A percentile compares a stretch with the other conserved stretches of the same genome.
Conservation (phyloP, 129 eudicot species). For the Ambrosia artemisiifolia region DNA sequence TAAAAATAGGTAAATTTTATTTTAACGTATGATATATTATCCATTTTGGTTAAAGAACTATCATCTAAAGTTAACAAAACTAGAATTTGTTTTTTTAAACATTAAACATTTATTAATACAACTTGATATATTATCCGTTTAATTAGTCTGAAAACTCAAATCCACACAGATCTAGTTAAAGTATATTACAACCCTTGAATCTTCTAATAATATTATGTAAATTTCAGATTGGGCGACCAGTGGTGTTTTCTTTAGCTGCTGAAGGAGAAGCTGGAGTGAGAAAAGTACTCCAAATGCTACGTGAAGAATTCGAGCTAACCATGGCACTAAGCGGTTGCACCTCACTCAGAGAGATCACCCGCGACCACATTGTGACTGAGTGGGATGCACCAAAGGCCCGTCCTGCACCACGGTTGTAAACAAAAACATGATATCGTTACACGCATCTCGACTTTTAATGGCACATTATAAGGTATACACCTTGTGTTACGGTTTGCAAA, state of each 20-base stretch:
- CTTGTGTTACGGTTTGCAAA: conserved; percentile 26
- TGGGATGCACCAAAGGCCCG: conserved; percentile 73
- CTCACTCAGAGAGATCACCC: conserved; percentile 67
- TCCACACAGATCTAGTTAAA: neutral
- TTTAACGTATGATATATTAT: too few relatives aligned
- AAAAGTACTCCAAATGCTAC: conserved; percentile 84
- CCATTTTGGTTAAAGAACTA: too few relatives aligned
- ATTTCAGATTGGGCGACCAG: conserved; percentile 77
- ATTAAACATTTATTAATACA: too few relatives aligned
- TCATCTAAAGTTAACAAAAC: too few relatives aligned
- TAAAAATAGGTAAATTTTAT: too few relatives aligned
- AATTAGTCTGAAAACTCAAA: neutral
- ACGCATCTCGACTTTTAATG: conserved; percentile 4
- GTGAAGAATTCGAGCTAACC: conserved; percentile 85
- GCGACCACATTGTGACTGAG: conserved; percentile 69
- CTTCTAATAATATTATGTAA: neutral
- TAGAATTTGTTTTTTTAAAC: too few relatives aligned
- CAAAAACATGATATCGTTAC: conserved; percentile 6
- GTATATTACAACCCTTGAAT: neutral
- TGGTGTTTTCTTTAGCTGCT: conserved; percentile 85
- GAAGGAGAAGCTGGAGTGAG: conserved; percentile 95
- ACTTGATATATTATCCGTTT: too few relatives aligned
- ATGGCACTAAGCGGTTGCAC: conserved; percentile 95
- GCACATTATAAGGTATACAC: conserved; percentile 26
- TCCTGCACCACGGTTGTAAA: conserved; percentile 54